These are phyloP conservation scores for Colletotrichum zoysiae DNA, from an alignment of 2,329 filamentous ascomycete genomes.

Conservation along the genomic window DNA sequence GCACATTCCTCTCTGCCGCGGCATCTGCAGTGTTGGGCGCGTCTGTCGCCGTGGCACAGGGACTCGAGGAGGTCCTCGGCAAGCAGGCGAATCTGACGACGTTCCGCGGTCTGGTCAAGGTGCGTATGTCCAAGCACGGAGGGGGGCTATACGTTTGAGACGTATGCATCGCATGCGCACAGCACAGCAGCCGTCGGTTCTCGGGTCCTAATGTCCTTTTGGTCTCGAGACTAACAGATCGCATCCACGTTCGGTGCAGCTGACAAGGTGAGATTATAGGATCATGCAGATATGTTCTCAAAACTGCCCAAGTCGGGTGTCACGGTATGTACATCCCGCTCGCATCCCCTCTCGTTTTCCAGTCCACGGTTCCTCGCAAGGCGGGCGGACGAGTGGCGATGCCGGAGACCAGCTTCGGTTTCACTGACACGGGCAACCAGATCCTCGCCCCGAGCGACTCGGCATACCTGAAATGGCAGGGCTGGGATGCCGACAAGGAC, in stretches of 20 bases:
- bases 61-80: conserved; percentile 56
- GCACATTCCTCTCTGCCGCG: conserved; percentile 2
- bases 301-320: conserved; percentile 59
- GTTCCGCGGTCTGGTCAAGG: conserved; percentile 59
- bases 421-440: conserved; percentile 42
- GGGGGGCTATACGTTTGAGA: background rate
- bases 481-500: conserved; percentile 57
- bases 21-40: conserved; percentile 13
- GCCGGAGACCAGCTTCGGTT: background rate
- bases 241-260: background rate
- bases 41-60: conserved; percentile 45
- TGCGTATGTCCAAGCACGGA: conserved; percentile 41
- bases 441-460: conserved; percentile 70
- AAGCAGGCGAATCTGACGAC: conserved; percentile 58
- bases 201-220: conserved; percentile 38
- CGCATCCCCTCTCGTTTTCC: no score
- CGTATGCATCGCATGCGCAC: conserved; percentile 20
- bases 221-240: background rate
- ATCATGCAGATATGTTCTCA: conserved; percentile 59
- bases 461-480: conserved; percentile 60
- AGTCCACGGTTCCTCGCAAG: background rate
- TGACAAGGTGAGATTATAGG: conserved; percentile 44
- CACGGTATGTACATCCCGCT: conserved; percentile 53
- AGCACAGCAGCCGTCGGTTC: conserved; percentile 26
- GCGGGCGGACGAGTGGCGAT: no score